Conservation (phyloP, 352 stramenopile genomes). For the Globisporangium cederbergense region DNA sequence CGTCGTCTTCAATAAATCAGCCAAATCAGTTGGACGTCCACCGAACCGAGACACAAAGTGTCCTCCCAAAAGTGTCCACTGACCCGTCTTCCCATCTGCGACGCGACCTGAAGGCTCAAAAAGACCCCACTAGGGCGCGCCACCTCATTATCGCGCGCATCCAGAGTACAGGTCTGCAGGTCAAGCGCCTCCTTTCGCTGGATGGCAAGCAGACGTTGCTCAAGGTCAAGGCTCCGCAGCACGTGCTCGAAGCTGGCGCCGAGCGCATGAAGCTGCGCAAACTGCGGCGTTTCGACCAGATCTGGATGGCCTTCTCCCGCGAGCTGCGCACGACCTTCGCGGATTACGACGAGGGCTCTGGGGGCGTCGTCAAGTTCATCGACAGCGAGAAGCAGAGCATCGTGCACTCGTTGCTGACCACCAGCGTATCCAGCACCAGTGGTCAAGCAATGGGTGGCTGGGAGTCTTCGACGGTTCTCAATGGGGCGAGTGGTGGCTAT, state of each 20-base stretch:
- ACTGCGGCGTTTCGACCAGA: slow-evolving; percentile 54
- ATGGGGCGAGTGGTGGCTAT: not conserved
- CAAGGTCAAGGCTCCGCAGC: slow-evolving; percentile 69
- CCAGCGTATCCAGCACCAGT: slow-evolving; percentile 21
- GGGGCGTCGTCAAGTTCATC: slow-evolving; percentile 58
- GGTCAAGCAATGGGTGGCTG: too few relatives aligned
- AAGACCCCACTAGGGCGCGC: slow-evolving; percentile 21
- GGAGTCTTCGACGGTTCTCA: not conserved
- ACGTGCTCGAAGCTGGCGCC: slow-evolving; percentile 61
- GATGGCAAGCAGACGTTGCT: slow-evolving; percentile 75
- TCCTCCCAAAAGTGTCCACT: not conserved
- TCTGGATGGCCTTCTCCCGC: slow-evolving; percentile 78
- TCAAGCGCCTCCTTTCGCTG: slow-evolving; percentile 70
- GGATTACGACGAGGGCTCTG: slow-evolving; percentile 47
- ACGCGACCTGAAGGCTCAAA: not conserved
- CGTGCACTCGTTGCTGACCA: slow-evolving; percentile 62
- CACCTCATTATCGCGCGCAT: slow-evolving; percentile 58
- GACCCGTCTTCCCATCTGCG: slow-evolving; percentile 9
- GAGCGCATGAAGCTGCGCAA: slow-evolving; percentile 71
- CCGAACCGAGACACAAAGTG: not conserved
- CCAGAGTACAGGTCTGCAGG: slow-evolving; percentile 49
- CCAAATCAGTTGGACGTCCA: not conserved
- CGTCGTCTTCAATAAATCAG: not conserved
- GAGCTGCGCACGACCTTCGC: slow-evolving; percentile 65
- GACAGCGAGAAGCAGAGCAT: slow-evolving; percentile 84